Evolutionary conservation across 192 early-diverging fungal genomes (phyloP).

Genomic region (Rhizophagus prolifer): DNA sequence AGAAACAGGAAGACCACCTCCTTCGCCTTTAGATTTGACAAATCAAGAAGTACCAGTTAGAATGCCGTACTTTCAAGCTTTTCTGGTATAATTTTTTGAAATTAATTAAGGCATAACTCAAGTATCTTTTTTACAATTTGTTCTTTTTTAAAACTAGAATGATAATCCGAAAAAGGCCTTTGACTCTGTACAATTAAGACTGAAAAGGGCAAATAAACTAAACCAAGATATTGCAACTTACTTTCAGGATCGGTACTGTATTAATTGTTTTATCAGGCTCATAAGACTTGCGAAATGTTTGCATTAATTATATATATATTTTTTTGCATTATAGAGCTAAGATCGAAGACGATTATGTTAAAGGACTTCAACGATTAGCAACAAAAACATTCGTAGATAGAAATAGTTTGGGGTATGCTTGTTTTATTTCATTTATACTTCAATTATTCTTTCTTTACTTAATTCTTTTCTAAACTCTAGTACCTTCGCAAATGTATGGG

Average conservation of each 20-base stretch:
- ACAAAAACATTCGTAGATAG: conserved; percentile 5
- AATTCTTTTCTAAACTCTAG: conserved; percentile 17
- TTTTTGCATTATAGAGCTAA: neutral
- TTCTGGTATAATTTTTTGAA: neutral
- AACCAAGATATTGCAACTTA: conserved; percentile 58
- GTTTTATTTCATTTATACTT: neutral
- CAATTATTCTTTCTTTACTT: neutral
- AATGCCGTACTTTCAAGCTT: conserved; percentile 22
- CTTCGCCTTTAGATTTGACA: neutral
- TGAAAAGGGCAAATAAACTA: conserved; percentile 43
- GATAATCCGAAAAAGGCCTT: conserved; percentile 51
- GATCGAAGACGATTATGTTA: conserved; percentile 23
- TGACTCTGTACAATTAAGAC: conserved; percentile 47
- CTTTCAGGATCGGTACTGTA: conserved; percentile 52
- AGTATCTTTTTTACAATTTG: neutral
- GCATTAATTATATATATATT: neutral
- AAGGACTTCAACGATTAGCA: conserved; percentile 21
- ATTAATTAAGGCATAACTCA: neutral
- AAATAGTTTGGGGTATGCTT: conserved; percentile 7
- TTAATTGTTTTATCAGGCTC: neutral
- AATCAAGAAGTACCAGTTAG: neutral
- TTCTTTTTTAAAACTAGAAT: conserved; percentile 30
- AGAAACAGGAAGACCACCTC: neutral
- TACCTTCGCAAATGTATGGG: conserved; percentile 32
- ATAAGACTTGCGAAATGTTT: neutral